Evolutionary conservation across 805 yeast genomes (phyloP).

Genomic region (Debaryomyces maramus): DNA sequence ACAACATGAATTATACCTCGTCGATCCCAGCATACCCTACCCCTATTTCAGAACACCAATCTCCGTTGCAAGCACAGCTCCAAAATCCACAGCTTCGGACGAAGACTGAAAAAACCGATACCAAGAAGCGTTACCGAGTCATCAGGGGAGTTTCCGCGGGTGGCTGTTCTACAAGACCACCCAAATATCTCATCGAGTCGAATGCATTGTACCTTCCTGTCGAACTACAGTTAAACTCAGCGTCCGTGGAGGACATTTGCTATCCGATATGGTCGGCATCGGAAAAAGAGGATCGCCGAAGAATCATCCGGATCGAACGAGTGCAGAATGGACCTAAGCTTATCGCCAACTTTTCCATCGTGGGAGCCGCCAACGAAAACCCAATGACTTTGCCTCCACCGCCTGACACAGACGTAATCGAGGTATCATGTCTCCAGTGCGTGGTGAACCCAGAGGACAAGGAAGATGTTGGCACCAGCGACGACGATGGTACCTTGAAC

Average conservation of each 20-base stretch:
- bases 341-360: conserved; percentile 49
- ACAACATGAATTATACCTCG: neutral
- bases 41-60: neutral
- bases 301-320: conserved; percentile 60
- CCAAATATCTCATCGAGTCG: conserved; percentile 36
- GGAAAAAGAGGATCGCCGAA: conserved; percentile 51
- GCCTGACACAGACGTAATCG: conserved; percentile 51
- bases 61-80: neutral
- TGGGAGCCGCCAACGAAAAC: conserved; percentile 51
- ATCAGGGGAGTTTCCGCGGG: conserved; percentile 61
- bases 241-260: conserved; percentile 49
- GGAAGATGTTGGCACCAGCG: conserved; percentile 25
- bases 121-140: conserved; percentile 38
- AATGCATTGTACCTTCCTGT: conserved; percentile 45
- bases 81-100: neutral
- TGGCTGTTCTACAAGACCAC: conserved; percentile 57
- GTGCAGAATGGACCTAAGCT: conserved; percentile 49
- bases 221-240: conserved; percentile 45
- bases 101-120: neutral
- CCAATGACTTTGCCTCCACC: conserved; percentile 40
- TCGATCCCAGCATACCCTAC: neutral
- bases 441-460: conserved; percentile 28
- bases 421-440: conserved; percentile 60
- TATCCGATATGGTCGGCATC: conserved; percentile 48
- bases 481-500: conserved; percentile 18